phyloP scores from a whole-genome alignment of 2,329 filamentous ascomycete genomes.

The Trichoderma cornu-damae region DNA sequence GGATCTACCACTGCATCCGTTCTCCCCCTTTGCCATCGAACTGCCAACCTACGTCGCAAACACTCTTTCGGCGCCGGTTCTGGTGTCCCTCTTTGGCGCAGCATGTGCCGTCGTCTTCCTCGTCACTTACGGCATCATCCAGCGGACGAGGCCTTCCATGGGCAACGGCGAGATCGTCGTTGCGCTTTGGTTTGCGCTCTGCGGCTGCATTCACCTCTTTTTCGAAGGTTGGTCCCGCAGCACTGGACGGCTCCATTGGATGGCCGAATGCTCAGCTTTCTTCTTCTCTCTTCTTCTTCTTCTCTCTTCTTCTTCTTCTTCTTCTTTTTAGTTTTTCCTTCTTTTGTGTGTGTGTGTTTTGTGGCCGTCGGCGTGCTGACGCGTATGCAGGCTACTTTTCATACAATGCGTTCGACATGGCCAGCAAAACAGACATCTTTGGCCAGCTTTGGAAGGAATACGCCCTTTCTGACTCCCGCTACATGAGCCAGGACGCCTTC shows the following conservation, averaged over 20 bases:
- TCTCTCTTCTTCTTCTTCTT: too few relatives aligned
- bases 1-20: constrained; percentile 49
- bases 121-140: constrained; percentile 50
- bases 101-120: constrained; percentile 54
- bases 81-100: constrained; percentile 56
- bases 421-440: constrained; percentile 39
- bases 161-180: constrained; percentile 50
- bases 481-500: constrained; percentile 49
- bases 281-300: not conserved
- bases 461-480: constrained; percentile 52
- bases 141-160: constrained; percentile 48
- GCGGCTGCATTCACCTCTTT: constrained; percentile 47
- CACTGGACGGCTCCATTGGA: not conserved
- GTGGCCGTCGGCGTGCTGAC: not conserved
- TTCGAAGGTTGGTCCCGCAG: constrained; percentile 34
- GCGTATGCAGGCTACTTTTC: constrained; percentile 44
- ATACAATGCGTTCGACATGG: constrained; percentile 40
- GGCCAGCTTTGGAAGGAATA: constrained; percentile 57
- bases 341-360: too few relatives aligned
- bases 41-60: constrained; percentile 64
- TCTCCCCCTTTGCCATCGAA: constrained; percentile 61
- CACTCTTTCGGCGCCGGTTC: constrained; percentile 51
- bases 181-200: constrained; percentile 72
- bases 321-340: too few relatives aligned
- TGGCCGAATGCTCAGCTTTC: rapidly evolving